phyloP scores from a whole-genome alignment of 1,284 basidiomycete species.

The Papiliotrema nemorosa region DNA sequence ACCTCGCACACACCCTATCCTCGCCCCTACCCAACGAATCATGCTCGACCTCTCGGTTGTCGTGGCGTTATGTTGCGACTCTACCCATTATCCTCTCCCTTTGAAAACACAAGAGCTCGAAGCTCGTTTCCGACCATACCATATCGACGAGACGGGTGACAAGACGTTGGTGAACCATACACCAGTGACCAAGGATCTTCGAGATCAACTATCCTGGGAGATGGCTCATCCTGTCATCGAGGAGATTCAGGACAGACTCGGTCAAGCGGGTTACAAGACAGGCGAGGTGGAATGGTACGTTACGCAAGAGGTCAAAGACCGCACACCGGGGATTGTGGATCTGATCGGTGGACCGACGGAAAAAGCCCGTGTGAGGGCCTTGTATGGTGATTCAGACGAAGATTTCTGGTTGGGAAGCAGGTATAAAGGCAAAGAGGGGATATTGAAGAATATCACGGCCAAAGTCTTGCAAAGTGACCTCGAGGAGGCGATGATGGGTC shows the following conservation, averaged over 20 bases:
- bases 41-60: slow-evolving; percentile 77
- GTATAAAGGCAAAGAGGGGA: slow-evolving; percentile 29
- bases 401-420: slow-evolving; percentile 37
- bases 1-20: slow-evolving; percentile 4
- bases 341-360: slow-evolving; percentile 40
- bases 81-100: slow-evolving; percentile 70
- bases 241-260: slow-evolving; percentile 33
- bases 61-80: slow-evolving; percentile 76
- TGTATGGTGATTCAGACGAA: slow-evolving; percentile 20
- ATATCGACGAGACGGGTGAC: not conserved
- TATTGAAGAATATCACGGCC: slow-evolving; percentile 23
- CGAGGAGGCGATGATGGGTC: not conserved
- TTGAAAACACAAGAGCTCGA: slow-evolving; percentile 55
- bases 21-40: slow-evolving; percentile 59
- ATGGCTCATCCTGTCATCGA: slow-evolving; percentile 34
- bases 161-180: slow-evolving; percentile 20
- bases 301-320: slow-evolving; percentile 34
- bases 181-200: slow-evolving; percentile 34
- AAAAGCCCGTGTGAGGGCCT: slow-evolving; percentile 23
- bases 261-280: not conserved
- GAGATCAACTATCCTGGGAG: slow-evolving; percentile 41
- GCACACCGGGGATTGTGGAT: slow-evolving; percentile 36
- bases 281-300: slow-evolving; percentile 34
- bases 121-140: slow-evolving; percentile 54
- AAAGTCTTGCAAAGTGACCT: slow-evolving; percentile 15